Evolutionary conservation across 495 filamentous ascomycete genomes (phyloP).

Genomic region (Terfezia claveryi): DNA sequence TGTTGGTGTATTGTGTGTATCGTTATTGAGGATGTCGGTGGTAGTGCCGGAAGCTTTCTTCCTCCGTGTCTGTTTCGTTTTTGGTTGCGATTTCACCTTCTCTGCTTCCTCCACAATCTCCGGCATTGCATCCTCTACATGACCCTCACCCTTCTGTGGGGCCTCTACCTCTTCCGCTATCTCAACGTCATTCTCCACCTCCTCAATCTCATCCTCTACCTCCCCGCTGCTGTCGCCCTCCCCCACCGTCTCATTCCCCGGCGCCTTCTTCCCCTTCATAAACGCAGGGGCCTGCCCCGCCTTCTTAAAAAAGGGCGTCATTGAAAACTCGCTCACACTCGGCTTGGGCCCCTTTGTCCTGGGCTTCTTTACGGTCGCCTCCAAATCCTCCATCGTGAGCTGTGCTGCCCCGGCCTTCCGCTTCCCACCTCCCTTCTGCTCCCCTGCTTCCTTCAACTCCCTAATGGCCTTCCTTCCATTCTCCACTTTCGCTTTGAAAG

Average conservation of each 20-base stretch:
- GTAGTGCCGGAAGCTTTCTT: neutral
- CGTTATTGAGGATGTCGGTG: neutral
- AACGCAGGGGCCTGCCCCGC: slow-evolving; percentile 6
- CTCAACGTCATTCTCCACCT: slow-evolving; percentile 5
- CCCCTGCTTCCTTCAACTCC: slow-evolving; percentile 27
- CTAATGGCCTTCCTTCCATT: slow-evolving; percentile 64
- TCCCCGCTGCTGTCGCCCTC: slow-evolving; percentile 4
- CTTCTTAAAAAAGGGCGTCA: slow-evolving; percentile 16
- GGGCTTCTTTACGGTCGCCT: slow-evolving; percentile 7
- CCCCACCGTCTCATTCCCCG: slow-evolving; percentile 11
- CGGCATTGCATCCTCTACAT: neutral
- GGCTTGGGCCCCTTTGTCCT: slow-evolving; percentile 3
- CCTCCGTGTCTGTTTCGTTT: neutral
- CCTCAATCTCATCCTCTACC: slow-evolving; percentile 10
- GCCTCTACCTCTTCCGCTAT: slow-evolving; percentile 14
- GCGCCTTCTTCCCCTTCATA: slow-evolving; percentile 7
- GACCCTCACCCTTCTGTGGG: neutral
- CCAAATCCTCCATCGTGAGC: slow-evolving; percentile 13
- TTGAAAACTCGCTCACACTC: slow-evolving; percentile 8
- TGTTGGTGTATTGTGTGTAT: too few species aligned
- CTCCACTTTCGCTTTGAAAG: slow-evolving; percentile 63
- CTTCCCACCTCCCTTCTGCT: neutral
- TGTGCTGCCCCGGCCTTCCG: slow-evolving; percentile 3
- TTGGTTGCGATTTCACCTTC: neutral
- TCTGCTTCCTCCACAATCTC: neutral